A percentile compares a stretch with the other conserved stretches of the same genome.
Conservation (phyloP, 495 filamentous ascomycete species). For the Cercophora scortea region DNA sequence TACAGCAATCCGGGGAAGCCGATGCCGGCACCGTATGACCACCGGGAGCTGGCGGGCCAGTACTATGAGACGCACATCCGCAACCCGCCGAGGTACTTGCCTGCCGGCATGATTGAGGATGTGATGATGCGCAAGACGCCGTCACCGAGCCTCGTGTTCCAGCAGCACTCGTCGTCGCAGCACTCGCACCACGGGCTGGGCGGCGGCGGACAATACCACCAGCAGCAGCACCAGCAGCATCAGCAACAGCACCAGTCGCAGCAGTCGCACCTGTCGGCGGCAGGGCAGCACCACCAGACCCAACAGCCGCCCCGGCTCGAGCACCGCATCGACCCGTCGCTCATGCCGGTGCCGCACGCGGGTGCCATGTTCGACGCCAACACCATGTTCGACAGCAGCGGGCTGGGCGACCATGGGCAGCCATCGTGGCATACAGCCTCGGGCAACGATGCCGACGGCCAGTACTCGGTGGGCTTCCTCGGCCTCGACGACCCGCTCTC, state of each 20-base stretch:
- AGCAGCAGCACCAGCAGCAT: slow-evolving; percentile 3
- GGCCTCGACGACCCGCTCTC: slow-evolving; percentile 18
- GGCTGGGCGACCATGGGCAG: slow-evolving; percentile 3
- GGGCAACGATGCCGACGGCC: slow-evolving; percentile 9
- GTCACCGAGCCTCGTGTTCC: slow-evolving; percentile 29
- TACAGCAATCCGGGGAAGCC: slow-evolving; percentile 55
- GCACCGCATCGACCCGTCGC: slow-evolving; percentile 22
- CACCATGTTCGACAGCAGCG: slow-evolving; percentile 1
- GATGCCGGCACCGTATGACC: slow-evolving; percentile 46
- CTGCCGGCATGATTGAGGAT: slow-evolving; percentile 41
- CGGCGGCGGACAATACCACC: no score
- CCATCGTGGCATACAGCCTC: slow-evolving; percentile 9
- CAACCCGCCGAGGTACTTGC: slow-evolving; percentile 20
- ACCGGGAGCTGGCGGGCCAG: slow-evolving; percentile 40
- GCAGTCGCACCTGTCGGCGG: slow-evolving; percentile 8
- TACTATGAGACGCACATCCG: slow-evolving; percentile 54
- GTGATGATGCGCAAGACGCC: slow-evolving; percentile 40
- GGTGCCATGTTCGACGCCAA: slow-evolving; percentile 1
- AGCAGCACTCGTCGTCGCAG: slow-evolving; percentile 1
- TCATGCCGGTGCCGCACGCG: slow-evolving; percentile 12
- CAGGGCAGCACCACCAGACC: slow-evolving; percentile 7
- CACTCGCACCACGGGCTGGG: no score
- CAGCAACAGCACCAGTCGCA: slow-evolving; percentile 2
- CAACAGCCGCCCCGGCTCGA: slow-evolving; percentile 15
- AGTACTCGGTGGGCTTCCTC: slow-evolving; percentile 11